Base-by-base conservation (phyloP, 495 filamentous ascomycete genomes). In the Xylaria bambusicola region DNA sequence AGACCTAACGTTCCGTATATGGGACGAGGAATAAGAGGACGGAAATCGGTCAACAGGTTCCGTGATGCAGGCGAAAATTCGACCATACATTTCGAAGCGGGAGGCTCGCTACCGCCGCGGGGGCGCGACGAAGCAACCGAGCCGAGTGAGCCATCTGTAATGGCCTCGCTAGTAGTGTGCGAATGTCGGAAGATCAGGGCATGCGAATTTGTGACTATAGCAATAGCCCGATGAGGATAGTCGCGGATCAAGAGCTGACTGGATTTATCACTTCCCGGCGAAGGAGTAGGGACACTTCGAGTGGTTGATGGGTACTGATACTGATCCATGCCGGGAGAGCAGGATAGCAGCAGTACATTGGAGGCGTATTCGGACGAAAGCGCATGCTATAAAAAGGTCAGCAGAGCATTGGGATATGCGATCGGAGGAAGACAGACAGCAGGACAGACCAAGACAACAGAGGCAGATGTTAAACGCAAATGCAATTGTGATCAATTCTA, bases 1-100 rank as follows among this genome's bases (percentile, higher is more conserved):
- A 98, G 77, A 1, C 94, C 94, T 52, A 98, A 81, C 2, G 93
- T 97, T 29, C 94, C 94, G 64, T 92, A 84, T 33, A 91, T 90
- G n/a, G 86, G 84, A 18, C 84, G 78, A n/a, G 82, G 77, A 42
- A 87, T 88, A 40, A 97, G 70, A 3, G 86, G 76, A 51, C 86
- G 82, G 71, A 92, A 98, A 29, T 87, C 87, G 57, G 76, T 77
- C 33, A 97, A 77, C 53, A 94, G 82, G 44, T 82, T 77, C 42
- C 82, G 75, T n/a, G 82, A 76, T n/a, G 81, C 67, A 10, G 81
- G 75, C 1, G 84, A 77, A 74, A 97, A 96, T 69, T 97, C 92
- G 55, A 98, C 91, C 74, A 93, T 88, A 75, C 91, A 96, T 58
- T 87, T 86, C 20, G 83, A 71, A 15, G 74, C 60, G 40, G 64